Conservation (phyloP, 139 green algal genomes). For the Closterium sp. region DNA sequence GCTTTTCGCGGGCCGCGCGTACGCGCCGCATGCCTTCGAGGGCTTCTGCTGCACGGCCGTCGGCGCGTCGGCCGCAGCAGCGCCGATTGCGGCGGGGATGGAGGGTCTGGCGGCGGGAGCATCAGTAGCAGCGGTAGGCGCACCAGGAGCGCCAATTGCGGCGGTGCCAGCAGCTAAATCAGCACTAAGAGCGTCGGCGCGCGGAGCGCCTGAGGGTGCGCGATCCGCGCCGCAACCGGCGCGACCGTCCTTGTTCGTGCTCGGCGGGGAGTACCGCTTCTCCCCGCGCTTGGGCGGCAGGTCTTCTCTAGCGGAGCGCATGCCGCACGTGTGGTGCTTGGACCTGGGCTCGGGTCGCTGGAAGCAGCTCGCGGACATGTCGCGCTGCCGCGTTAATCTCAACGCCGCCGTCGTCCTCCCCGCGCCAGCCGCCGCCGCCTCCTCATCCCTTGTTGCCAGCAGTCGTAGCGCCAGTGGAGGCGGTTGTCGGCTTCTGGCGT, state of each 20-base stretch:
- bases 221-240: not conserved
- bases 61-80: not conserved
- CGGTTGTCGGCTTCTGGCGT: not conserved
- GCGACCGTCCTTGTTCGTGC: not conserved
- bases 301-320: not conserved
- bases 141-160: too few species aligned
- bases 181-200: not conserved
- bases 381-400: not conserved
- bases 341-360: not conserved
- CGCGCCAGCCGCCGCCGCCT: too few species aligned
- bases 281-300: not conserved
- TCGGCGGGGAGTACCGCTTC: not conserved
- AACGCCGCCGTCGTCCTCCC: not conserved
- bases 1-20: not conserved
- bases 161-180: not conserved
- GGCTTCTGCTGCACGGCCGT: not conserved
- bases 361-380: not conserved
- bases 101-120: not conserved
- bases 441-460: not conserved
- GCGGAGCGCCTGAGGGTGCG: not conserved
- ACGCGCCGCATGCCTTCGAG: not conserved
- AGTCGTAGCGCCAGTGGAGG: not conserved
- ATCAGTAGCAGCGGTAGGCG: not conserved
- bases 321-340: not conserved
- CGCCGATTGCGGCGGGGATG: not conserved